These are phyloP conservation scores for Helotiales sp. DNA, from an alignment of 2,329 filamentous ascomycete genomes.

Conservation along the genomic window DNA sequence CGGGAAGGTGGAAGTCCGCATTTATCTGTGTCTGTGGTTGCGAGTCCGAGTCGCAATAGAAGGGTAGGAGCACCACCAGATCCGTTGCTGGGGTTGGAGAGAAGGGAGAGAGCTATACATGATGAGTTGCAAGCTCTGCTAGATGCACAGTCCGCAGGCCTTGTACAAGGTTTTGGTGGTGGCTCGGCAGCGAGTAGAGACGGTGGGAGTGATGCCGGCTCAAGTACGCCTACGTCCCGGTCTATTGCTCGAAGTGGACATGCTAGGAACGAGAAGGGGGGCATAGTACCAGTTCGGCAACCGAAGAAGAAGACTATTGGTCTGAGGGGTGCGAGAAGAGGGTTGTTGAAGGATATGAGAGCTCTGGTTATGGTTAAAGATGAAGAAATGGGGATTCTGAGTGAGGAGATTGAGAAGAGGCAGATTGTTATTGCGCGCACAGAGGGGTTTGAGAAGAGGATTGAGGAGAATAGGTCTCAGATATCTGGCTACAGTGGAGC, in stretches of 20 bases:
- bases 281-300: constrained; percentile 61
- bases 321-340: constrained; percentile 62
- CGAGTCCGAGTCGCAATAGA: constrained; percentile 10
- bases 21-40: not conserved
- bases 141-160: constrained; percentile 56
- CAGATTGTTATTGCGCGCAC: constrained; percentile 59
- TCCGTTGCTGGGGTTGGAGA: constrained; percentile 42
- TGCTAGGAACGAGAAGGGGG: constrained; percentile 26
- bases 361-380: constrained; percentile 65
- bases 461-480: constrained; percentile 44
- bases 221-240: constrained; percentile 31
- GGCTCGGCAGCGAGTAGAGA: constrained; percentile 31
- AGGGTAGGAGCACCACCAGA: constrained; percentile 22
- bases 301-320: constrained; percentile 53
- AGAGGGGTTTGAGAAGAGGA: constrained; percentile 50
- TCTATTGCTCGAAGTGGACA: constrained; percentile 15
- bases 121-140: constrained; percentile 57
- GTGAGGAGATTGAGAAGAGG: constrained; percentile 55
- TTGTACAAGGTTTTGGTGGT: constrained; percentile 32
- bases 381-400: constrained; percentile 65
- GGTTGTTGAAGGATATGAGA: constrained; percentile 62
- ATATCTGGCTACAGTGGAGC: constrained; percentile 52
- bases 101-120: constrained; percentile 54
- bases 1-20: not conserved
- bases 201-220: constrained; percentile 40